phyloP scores from a whole-genome alignment of 2,329 filamentous ascomycete genomes.

The Achaetomium macrosporum region DNA sequence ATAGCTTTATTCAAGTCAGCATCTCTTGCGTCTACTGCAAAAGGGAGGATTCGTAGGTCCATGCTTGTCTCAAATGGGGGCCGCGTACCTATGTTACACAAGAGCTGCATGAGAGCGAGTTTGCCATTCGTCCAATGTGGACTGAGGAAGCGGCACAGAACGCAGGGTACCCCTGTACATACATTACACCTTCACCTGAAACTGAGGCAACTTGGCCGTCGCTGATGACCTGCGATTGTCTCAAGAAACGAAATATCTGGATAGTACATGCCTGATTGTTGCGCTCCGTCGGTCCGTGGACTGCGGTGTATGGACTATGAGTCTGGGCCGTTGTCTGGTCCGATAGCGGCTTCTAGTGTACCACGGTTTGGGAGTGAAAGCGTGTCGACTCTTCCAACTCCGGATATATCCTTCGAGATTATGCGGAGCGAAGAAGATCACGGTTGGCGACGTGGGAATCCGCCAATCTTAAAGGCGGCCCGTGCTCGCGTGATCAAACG shows the following conservation, averaged over 20 bases:
- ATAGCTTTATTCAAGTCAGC: too few species aligned
- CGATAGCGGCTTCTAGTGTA: neutral
- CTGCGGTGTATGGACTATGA: too few species aligned
- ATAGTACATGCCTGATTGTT: neutral
- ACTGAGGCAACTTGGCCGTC: neutral
- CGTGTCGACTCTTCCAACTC: neutral
- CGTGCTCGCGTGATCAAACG: neutral
- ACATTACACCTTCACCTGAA: neutral
- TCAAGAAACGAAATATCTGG: neutral
- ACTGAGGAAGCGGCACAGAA: conserved; percentile 4
- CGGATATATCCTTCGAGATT: conserved; percentile 1
- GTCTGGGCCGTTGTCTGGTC: too few species aligned
- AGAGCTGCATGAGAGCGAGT: too few species aligned
- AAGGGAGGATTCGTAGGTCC: too few species aligned
- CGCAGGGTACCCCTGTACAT: too few species aligned
- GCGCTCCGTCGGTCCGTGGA: too few species aligned
- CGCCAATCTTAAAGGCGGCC: neutral
- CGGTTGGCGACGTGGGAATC: neutral
- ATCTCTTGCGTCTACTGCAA: too few species aligned
- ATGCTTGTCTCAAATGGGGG: too few species aligned
- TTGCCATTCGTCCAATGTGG: neutral
- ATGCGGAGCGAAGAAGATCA: neutral
- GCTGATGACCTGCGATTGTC: neutral
- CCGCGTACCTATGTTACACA: too few species aligned
- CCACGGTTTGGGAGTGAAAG: neutral